A percentile compares a stretch with the other conserved stretches of the same genome.
These are phyloP conservation scores for Glaciozyma antarctica DNA, from an alignment of 768 basidiomycete species.

Conservation along the genomic window DNA sequence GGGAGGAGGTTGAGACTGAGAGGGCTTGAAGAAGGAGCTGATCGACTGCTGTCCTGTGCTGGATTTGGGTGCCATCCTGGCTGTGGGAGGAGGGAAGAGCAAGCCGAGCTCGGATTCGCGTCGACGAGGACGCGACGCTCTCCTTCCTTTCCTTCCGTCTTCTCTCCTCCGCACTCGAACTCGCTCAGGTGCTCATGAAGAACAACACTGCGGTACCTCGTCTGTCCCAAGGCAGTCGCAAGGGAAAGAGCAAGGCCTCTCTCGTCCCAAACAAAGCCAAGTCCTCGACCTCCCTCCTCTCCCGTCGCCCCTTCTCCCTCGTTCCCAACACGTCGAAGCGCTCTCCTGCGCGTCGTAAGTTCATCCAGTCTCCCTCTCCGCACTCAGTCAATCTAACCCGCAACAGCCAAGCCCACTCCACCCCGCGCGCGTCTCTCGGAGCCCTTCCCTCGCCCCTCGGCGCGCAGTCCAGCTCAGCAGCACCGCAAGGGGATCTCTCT, in stretches of 20 bases:
- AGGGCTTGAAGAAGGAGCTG: conserved; percentile 19
- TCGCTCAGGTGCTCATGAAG: neutral
- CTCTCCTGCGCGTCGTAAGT: too few relatives aligned
- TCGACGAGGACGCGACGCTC: neutral
- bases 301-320: too few relatives aligned
- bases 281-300: too few relatives aligned
- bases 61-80: neutral
- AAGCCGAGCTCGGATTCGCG: neutral
- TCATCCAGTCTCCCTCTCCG: too few relatives aligned
- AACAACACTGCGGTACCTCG: neutral
- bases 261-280: too few relatives aligned
- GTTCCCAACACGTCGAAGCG: too few relatives aligned
- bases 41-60: neutral
- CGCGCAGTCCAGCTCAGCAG: neutral
- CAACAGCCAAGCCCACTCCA: too few relatives aligned
- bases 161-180: neutral
- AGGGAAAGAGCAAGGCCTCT: neutral
- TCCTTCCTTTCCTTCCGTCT: neutral
- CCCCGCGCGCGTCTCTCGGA: too few relatives aligned
- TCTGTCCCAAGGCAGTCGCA: neutral
- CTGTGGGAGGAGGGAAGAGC: too few relatives aligned
- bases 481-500: neutral
- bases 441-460: neutral
- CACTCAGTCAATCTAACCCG: too few relatives aligned
- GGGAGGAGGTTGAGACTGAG: neutral